These are phyloP conservation scores for Manihot esculenta DNA, from an alignment of 441 rosid species.

Conservation along the genomic window DNA sequence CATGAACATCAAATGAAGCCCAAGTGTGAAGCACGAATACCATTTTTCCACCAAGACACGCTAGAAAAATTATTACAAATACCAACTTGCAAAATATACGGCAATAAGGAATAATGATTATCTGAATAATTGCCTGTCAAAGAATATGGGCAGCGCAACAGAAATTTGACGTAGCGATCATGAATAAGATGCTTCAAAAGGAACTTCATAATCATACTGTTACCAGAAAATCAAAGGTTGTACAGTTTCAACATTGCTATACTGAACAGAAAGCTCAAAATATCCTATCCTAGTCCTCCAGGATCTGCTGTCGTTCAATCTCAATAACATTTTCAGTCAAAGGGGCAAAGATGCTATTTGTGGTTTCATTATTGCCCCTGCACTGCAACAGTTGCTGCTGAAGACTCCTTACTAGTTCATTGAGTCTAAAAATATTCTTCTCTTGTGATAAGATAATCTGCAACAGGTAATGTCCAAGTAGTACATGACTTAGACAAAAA, in stretches of 20 bases:
- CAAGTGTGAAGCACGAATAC: no score
- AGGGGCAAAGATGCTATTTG: slow-evolving; percentile 35
- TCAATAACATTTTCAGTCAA: slow-evolving; percentile 48
- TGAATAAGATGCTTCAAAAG: neutral
- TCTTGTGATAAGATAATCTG: slow-evolving; percentile 81
- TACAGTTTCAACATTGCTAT: neutral
- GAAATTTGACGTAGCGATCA: neutral
- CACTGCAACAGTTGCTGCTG: slow-evolving; percentile 57
- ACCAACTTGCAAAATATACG: no score
- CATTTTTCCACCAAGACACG: no score
- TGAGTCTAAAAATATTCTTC: slow-evolving; percentile 69
- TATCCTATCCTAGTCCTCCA: slow-evolving; percentile 42
- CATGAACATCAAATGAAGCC: no score
- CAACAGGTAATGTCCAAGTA: slow-evolving; percentile 9
- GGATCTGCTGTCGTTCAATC: slow-evolving; percentile 47
- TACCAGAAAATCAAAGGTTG: neutral
- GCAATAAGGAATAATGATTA: no score
- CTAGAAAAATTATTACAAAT: no score
- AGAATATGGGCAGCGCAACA: neutral
- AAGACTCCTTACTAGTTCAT: slow-evolving; percentile 62
- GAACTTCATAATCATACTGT: neutral
- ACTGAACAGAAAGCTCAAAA: neutral
- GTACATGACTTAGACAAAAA: neutral
- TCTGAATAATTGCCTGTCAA: neutral
- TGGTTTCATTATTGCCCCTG: slow-evolving; percentile 39